Conservation (phyloP, 2,329 filamentous ascomycete species). For the Hortaea sp. region DNA sequence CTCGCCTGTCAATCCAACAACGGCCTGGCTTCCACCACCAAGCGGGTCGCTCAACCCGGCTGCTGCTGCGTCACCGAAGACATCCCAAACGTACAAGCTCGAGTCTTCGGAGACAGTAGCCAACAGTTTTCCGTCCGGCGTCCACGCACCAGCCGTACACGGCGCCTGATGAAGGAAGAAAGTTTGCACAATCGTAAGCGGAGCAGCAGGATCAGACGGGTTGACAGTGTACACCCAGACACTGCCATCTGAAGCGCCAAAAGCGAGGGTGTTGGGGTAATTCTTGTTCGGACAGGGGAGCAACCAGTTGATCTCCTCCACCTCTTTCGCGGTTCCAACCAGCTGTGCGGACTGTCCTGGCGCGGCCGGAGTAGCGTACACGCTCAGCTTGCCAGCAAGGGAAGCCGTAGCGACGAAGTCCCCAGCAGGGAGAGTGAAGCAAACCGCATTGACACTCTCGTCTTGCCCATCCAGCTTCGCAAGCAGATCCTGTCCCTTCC, state of each 20-base stretch:
- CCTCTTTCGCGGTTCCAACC: slow-evolving; percentile 72
- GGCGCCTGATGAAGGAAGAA: slow-evolving; percentile 83
- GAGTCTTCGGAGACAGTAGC: slow-evolving; percentile 84
- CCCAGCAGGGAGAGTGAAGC: slow-evolving; percentile 74
- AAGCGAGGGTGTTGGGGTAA: slow-evolving; percentile 70
- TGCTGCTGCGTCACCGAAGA: slow-evolving; percentile 67
- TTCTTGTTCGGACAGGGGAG: slow-evolving; percentile 59
- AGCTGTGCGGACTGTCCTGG: slow-evolving; percentile 36
- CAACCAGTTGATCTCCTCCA: slow-evolving; percentile 93
- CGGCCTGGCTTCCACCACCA: slow-evolving; percentile 43
- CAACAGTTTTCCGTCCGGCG: slow-evolving; percentile 73
- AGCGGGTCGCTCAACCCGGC: slow-evolving; percentile 43
- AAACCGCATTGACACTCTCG: slow-evolving; percentile 79
- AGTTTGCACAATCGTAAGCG: slow-evolving; percentile 75
- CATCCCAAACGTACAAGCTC: slow-evolving; percentile 85
- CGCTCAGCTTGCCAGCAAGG: slow-evolving; percentile 71
- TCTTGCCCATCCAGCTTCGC: slow-evolving; percentile 79
- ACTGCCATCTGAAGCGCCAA: slow-evolving; percentile 82
- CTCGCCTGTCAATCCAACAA: slow-evolving; percentile 64
- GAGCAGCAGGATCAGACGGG: slow-evolving; percentile 46
- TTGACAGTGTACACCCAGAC: slow-evolving; percentile 95
- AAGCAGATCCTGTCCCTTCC: slow-evolving; percentile 53
- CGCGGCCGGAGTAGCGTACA: slow-evolving; percentile 27
- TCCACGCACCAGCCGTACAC: slow-evolving; percentile 87
- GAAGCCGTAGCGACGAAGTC: slow-evolving; percentile 81